Conservation (phyloP, 768 basidiomycete genomes). For the Crucibulum laeve region DNA sequence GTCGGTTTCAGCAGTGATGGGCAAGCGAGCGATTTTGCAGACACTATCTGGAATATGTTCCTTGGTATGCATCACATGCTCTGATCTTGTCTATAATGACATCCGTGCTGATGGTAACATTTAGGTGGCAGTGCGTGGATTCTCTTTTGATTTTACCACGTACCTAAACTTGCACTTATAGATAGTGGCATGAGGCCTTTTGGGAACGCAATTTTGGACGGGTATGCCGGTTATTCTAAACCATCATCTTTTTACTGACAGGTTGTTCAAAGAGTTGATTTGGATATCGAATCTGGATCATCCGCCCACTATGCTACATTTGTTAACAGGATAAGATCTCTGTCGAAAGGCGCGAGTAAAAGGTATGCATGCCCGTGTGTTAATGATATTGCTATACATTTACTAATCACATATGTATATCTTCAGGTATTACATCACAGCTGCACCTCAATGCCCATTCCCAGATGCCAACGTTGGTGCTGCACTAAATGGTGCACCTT, state of each 20-base stretch:
- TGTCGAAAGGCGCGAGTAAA: slow-evolving; percentile 45
- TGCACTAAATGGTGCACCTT: slow-evolving; percentile 53
- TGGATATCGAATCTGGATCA: slow-evolving; percentile 68
- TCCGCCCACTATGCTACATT: slow-evolving; percentile 47
- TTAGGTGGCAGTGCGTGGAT: slow-evolving; percentile 22
- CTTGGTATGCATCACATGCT: slow-evolving; percentile 36
- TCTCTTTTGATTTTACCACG: neutral
- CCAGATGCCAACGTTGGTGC: slow-evolving; percentile 61
- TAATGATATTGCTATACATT: neutral
- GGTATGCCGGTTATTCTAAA: slow-evolving; percentile 32
- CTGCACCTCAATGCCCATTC: slow-evolving; percentile 63
- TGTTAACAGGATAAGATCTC: slow-evolving; percentile 46
- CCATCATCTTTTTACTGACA: neutral
- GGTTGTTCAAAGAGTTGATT: slow-evolving; percentile 41
- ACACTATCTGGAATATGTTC: slow-evolving; percentile 67
- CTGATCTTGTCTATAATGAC: neutral
- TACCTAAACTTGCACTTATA: slow-evolving; percentile 9
- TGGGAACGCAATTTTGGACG: slow-evolving; percentile 64
- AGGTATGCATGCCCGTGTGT: slow-evolving; percentile 22
- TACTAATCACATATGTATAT: slow-evolving; percentile 1
- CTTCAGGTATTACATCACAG: slow-evolving; percentile 61
- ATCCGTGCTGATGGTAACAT: slow-evolving; percentile 1
- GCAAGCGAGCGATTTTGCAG: slow-evolving; percentile 50
- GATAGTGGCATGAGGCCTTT: slow-evolving; percentile 53
- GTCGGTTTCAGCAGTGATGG: slow-evolving; percentile 51